Evolutionary conservation across 352 stramenopile genomes (phyloP), one percentile per base, ranked within the genome.

Genomic region (Plasmopara viticola): DNA sequence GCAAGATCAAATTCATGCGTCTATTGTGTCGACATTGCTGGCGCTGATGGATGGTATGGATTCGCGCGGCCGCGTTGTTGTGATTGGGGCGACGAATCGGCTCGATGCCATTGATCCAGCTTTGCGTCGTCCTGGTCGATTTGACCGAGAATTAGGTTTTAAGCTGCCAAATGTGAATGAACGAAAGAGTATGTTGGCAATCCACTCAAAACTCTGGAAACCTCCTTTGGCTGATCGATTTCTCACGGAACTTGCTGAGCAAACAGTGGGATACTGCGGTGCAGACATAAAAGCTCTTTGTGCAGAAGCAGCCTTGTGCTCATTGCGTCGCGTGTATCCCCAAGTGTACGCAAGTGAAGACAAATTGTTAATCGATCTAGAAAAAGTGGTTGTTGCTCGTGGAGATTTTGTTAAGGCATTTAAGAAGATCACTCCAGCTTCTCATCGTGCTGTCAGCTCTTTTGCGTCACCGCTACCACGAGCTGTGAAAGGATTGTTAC

Each of bases 51-150:
- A 97, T 46, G 90, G 90, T 6, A 85, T 94, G 62, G 79, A 92
- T 51, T 71, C 71, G 0, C 79, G 84, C 14, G 81, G 79, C 44
- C 91, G 94, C 28, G 95, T 99, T 1, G 78, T 99, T 20, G 95
- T 99, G n/a, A 92, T 99, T 51, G 97, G 87, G 13, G 97, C 97
- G 5, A 99, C 97, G 0, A 99, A 99, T 60, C 81, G 96, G n/a
- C 74, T 97, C 6, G 88, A 96, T 64, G 86, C 86, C 3, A 93
- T 99, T 34, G 96, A 99, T 66, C 84, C 90, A 6, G 96, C 96
- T 10, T 64, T 99, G 25, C 76, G 97, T 31, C 76, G 96, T 33
- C 94, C 95, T 9, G 95, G 95, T 13, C 86, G 91, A 0, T 97
- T 97, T 47, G 91, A 97, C 60, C 82, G 90, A 40, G 86, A 97